Evolutionary conservation across 2,329 filamentous ascomycete species (phyloP), one percentile per base, ranked within the genome.

Genomic region (Exophiala calicioides): DNA sequence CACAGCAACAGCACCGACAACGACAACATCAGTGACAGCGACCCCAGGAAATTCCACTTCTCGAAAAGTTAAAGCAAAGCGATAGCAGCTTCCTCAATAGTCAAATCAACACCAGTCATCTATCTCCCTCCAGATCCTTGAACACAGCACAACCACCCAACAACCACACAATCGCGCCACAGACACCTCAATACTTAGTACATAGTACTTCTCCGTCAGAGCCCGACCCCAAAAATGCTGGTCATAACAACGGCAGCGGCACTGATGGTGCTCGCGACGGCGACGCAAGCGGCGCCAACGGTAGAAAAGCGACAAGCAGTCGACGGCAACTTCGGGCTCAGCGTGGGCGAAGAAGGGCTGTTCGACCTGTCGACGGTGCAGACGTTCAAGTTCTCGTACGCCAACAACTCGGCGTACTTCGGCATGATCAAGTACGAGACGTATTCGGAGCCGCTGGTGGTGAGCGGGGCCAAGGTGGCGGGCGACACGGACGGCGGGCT

Each of bases 321-420:
- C 15, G 30, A 34, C 13, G 34, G 24, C 23, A 39, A 12, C 8
- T 46, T 30, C 35, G 43, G 34, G 13, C 34, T 46, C 13, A 18
- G 15, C 12, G 26, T 46, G 12, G 43, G 35, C 18, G 8, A 16
- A 5, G 26, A 16, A 15, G 45, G 32, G 19, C 31, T 19, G 27
- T 50, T 44, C 40, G 40, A 50, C 47, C 35, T 40, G 26, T 27
- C 21, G 26, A 35, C 44, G 20, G 5, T 50, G 13, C 40, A 44
- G 18, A 26, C 40, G 9, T 44, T 39, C 32, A 38, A 31, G 2
- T 20, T 51, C 23, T 42, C 24, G 13, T 51, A 51, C 38, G 48
- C 48, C 48, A 51, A 51, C 48, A 47, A 32, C 36, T 47, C 42
- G 4, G 43, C 43, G 13, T 51, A 51, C 26, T 24, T 51, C 20